phyloP scores from a whole-genome alignment of 1,284 basidiomycete species.

The Sporisorium exsertum region DNA sequence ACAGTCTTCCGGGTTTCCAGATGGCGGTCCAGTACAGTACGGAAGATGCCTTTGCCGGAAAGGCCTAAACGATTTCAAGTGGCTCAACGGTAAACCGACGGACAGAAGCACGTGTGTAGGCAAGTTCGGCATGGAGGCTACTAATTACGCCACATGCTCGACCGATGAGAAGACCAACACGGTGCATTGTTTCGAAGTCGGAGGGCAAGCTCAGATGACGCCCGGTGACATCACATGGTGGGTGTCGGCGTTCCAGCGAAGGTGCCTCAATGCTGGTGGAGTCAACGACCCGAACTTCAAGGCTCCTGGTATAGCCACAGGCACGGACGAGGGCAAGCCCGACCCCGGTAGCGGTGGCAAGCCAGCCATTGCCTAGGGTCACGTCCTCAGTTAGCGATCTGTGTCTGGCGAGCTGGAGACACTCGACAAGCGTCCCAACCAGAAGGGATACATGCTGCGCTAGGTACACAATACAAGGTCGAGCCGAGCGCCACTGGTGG shows the following conservation, averaged over 20 bases:
- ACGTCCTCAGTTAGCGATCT: no score
- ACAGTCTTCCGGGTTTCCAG: no score
- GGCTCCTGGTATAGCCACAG: background rate
- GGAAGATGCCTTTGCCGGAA: background rate
- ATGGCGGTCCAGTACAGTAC: no score
- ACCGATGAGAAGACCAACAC: background rate
- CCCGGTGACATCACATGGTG: constrained; percentile 14
- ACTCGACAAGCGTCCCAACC: no score
- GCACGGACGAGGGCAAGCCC: background rate
- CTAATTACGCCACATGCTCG: background rate
- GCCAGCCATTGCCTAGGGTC: no score
- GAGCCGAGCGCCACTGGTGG: no score
- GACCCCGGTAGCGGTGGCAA: background rate
- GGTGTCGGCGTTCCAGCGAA: constrained; percentile 16
- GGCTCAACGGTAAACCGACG: background rate
- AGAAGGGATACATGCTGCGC: no score
- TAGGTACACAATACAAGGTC: no score
- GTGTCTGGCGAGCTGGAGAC: no score
- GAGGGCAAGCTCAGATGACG: background rate
- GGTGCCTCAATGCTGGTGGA: constrained; percentile 22
- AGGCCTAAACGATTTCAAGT: background rate
- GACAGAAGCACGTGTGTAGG: background rate
- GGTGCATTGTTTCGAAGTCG: constrained; percentile 5
- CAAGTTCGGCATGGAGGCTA: constrained; percentile 6
- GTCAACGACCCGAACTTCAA: background rate